phyloP scores from a whole-genome alignment of 495 filamentous ascomycete species.

The Astrothelium subdiscretum region DNA sequence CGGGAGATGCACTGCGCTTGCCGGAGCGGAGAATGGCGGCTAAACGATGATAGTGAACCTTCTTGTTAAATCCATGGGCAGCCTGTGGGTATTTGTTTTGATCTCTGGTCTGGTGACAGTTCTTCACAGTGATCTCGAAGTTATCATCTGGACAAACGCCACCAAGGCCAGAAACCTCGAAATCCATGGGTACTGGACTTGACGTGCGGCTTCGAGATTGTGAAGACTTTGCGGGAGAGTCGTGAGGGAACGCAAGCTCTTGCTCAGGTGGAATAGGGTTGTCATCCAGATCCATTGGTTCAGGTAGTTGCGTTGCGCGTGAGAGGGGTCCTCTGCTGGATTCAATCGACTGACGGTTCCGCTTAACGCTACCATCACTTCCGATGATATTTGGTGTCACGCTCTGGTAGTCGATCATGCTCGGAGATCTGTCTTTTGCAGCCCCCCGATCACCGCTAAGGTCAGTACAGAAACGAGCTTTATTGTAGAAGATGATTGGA shows the following conservation, averaged over 20 bases:
- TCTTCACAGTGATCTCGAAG: constrained; percentile 46
- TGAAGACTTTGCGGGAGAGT: neutral
- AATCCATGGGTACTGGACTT: constrained; percentile 19
- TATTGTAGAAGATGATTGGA: constrained; percentile 71
- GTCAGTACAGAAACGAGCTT: constrained; percentile 64
- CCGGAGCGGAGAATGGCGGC: neutral
- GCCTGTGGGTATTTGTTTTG: neutral
- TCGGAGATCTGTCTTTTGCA: constrained; percentile 15
- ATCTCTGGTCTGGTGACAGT: constrained; percentile 26
- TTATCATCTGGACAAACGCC: constrained; percentile 56
- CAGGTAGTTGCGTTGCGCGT: constrained; percentile 6
- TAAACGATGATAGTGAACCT: constrained; percentile 3
- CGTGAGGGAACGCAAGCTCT: constrained; percentile 9
- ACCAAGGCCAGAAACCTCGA: constrained; percentile 54
- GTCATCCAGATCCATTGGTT: constrained; percentile 16
- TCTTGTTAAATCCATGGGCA: constrained; percentile 2
- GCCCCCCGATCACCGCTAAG: constrained; percentile 47
- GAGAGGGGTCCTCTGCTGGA: constrained; percentile 11
- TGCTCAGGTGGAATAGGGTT: constrained; percentile 9
- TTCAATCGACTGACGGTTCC: neutral
- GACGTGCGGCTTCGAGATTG: constrained; percentile 6
- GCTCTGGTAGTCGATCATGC: neutral
- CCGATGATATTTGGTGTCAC: constrained; percentile 6
- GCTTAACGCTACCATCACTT: neutral
- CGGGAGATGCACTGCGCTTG: neutral